Evolutionary conservation across 2,329 filamentous ascomycete species (phyloP).

Genomic region (Calonectria pauciramosa): DNA sequence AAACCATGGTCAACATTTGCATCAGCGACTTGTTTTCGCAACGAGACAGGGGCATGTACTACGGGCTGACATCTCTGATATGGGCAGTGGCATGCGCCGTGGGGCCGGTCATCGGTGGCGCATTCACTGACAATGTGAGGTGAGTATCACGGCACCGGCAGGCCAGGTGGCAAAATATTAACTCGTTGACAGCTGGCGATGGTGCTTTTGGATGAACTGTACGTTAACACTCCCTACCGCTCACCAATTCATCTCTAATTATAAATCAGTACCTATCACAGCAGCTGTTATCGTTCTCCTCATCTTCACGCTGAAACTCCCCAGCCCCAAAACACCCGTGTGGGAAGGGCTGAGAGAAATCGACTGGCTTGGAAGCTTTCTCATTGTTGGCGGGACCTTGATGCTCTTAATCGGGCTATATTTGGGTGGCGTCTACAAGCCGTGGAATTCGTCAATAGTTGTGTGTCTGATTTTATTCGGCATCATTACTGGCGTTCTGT

Average conservation of each 20-base stretch:
- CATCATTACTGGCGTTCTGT: conserved; percentile 59
- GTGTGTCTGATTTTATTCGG: conserved; percentile 75
- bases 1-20: conserved; percentile 66
- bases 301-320: conserved; percentile 74
- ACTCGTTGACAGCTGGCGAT: conserved; percentile 50
- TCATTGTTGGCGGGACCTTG: conserved; percentile 74
- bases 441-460: conserved; percentile 73
- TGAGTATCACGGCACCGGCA: conserved; percentile 48
- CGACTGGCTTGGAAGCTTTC: conserved; percentile 72
- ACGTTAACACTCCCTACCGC: conserved; percentile 26
- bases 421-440: conserved; percentile 73
- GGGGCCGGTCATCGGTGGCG: conserved; percentile 76
- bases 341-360: conserved; percentile 72
- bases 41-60: conserved; percentile 60
- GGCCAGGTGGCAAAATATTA: neutral
- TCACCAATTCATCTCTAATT: neutral
- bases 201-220: conserved; percentile 69
- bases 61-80: conserved; percentile 75
- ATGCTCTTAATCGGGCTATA: conserved; percentile 80
- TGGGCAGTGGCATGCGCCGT: conserved; percentile 76
- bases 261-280: conserved; percentile 58
- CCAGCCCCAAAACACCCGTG: conserved; percentile 75
- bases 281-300: conserved; percentile 70
- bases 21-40: conserved; percentile 67
- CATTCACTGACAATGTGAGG: conserved; percentile 71